These are phyloP conservation scores for Nicotiana obtusifolia DNA, from an alignment of 257 asterid genomes.

Conservation along the genomic window DNA sequence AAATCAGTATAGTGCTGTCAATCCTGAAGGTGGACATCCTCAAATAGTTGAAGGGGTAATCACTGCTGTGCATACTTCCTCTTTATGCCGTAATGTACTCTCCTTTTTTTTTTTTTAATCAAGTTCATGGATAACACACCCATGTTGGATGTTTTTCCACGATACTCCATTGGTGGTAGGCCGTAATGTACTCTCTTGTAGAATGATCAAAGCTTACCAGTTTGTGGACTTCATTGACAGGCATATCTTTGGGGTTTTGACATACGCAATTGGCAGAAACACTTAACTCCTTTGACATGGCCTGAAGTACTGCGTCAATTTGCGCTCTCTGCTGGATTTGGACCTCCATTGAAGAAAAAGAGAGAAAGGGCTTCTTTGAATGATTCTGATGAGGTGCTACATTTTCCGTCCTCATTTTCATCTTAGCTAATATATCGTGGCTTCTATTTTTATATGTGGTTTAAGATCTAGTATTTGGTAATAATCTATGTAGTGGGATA, in stretches of 20 bases:
- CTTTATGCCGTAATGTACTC: constrained; percentile 3
- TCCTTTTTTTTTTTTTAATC: neutral
- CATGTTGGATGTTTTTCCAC: no score
- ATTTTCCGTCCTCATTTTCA: neutral
- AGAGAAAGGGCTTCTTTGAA: constrained; percentile 41
- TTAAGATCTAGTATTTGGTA: neutral
- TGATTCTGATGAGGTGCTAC: constrained; percentile 66
- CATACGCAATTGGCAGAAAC: constrained; percentile 85
- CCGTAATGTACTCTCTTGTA: neutral
- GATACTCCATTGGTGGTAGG: no score
- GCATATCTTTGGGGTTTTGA: constrained; percentile 97
- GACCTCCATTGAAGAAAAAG: constrained; percentile 83
- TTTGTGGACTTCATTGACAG: constrained; percentile 35
- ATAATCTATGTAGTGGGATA: neutral
- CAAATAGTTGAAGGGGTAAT: constrained; percentile 96
- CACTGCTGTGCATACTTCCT: constrained; percentile 2
- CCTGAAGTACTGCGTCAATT: constrained; percentile 91
- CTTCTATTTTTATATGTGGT: neutral
- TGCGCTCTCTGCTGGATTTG: constrained; percentile 93
- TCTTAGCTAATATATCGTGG: neutral
- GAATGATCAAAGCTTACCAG: constrained; percentile 4
- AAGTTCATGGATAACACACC: no score
- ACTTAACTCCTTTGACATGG: constrained; percentile 87
- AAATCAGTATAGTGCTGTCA: constrained; percentile 89
- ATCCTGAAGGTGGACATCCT: constrained; percentile 99